These are phyloP conservation scores for Biancaea sappan DNA, from an alignment of 306 rosid species.

Conservation along the genomic window DNA sequence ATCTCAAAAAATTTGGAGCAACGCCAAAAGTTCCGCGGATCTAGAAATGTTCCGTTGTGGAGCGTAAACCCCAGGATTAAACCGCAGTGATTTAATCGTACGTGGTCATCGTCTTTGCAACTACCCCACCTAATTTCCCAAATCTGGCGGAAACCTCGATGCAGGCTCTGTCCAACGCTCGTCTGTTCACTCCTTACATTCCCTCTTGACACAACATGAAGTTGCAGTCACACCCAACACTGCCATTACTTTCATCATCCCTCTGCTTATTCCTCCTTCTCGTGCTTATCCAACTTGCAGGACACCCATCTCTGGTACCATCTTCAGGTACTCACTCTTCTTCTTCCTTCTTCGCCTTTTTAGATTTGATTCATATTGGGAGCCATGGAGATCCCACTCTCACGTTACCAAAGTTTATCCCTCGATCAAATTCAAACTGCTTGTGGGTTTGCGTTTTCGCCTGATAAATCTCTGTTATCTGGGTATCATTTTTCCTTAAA, in stretches of 20 bases:
- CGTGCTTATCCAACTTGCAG: neutral
- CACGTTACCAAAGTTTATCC: slow-evolving; percentile 39
- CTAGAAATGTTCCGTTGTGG: too few relatives aligned
- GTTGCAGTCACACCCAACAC: neutral
- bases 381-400: slow-evolving; percentile 64
- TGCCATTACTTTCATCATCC: neutral
- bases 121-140: neutral
- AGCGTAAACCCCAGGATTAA: too few relatives aligned
- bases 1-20: too few relatives aligned
- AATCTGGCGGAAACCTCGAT: slow-evolving; percentile 15
- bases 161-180: neutral
- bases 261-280: neutral
- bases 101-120: neutral
- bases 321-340: slow-evolving; percentile 25
- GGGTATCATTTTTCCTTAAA: slow-evolving; percentile 37
- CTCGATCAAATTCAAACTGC: slow-evolving; percentile 36
- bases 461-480: slow-evolving; percentile 32
- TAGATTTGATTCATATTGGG: neutral
- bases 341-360: neutral
- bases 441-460: slow-evolving; percentile 34
- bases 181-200: neutral
- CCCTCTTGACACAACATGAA: slow-evolving; percentile 23
- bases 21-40: too few relatives aligned
- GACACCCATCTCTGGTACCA: neutral
- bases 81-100: neutral